A percentile compares a stretch with the other conserved stretches of the same genome.
Conservation (phyloP, 2,329 filamentous ascomycete species). For the Trichothecium roseum region DNA sequence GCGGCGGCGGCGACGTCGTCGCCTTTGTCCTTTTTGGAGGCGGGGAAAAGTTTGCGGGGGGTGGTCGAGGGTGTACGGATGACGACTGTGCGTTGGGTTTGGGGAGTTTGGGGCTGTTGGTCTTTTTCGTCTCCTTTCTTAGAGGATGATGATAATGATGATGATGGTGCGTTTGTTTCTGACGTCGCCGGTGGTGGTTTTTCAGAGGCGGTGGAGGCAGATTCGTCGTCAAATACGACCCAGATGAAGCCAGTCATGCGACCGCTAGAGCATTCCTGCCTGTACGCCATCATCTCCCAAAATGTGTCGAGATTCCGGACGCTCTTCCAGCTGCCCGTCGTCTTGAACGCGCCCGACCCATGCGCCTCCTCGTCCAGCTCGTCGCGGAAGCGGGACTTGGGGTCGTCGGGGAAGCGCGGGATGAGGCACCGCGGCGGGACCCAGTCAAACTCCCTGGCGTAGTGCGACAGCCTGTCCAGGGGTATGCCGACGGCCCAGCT, state of each 20-base stretch:
- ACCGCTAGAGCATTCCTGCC: slow-evolving; percentile 91
- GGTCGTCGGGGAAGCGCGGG: slow-evolving; percentile 88
- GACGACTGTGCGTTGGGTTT: slow-evolving; percentile 7
- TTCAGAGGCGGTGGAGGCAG: background rate
- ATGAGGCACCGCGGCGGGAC: slow-evolving; percentile 77
- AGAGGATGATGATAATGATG: too few species aligned
- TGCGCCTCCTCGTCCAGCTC: slow-evolving; percentile 79
- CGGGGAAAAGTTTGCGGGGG: slow-evolving; percentile 21
- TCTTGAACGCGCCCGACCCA: slow-evolving; percentile 42
- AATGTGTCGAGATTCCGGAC: slow-evolving; percentile 81
- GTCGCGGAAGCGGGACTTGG: slow-evolving; percentile 79
- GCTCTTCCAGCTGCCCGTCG: slow-evolving; percentile 66
- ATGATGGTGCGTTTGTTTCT: slow-evolving; percentile 3
- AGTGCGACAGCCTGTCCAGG: slow-evolving; percentile 54
- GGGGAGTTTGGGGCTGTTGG: slow-evolving; percentile 20
- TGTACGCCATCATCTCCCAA: slow-evolving; percentile 97
- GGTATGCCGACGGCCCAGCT: slow-evolving; percentile 63
- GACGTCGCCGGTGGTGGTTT: too few species aligned
- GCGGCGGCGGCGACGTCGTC: background rate
- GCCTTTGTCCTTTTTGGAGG: slow-evolving; percentile 9
- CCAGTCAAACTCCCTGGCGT: slow-evolving; percentile 43
- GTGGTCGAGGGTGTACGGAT: slow-evolving; percentile 18
- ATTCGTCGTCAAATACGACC: slow-evolving; percentile 65
- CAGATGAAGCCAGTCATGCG: slow-evolving; percentile 90
- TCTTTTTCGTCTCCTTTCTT: too few species aligned